Percentiles rank a stretch among this genome's conserved stretches.
Conservation (phyloP, 495 filamentous ascomycete species). For the Penicillium salamii region DNA sequence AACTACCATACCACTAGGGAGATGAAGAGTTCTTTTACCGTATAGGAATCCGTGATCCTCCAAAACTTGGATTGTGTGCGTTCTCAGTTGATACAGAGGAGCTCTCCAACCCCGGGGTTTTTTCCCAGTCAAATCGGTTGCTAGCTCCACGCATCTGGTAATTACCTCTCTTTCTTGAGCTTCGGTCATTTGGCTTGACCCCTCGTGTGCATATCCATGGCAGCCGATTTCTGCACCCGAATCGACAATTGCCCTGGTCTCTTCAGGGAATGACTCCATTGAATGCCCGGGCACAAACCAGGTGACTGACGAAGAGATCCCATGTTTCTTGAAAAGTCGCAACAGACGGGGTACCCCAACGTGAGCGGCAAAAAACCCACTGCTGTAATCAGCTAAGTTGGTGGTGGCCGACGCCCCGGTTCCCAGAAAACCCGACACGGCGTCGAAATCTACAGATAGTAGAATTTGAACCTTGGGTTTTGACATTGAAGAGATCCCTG, state of each 20-base stretch:
- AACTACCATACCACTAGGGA: too few relatives aligned
- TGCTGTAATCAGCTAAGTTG: slow-evolving; percentile 55
- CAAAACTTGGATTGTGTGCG: slow-evolving; percentile 52
- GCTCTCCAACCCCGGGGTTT: slow-evolving; percentile 56
- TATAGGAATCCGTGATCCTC: slow-evolving; percentile 57
- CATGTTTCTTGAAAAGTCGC: slow-evolving; percentile 53
- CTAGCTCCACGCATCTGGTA: slow-evolving; percentile 49
- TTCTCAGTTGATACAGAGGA: slow-evolving; percentile 56
- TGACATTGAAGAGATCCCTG: not conserved
- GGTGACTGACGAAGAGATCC: slow-evolving; percentile 50
- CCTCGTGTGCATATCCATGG: slow-evolving; percentile 62
- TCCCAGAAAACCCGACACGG: not conserved
- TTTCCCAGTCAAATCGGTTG: slow-evolving; percentile 47
- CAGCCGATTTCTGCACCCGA: slow-evolving; percentile 58
- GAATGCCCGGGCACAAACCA: slow-evolving; percentile 67
- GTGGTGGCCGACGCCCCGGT: slow-evolving; percentile 33
- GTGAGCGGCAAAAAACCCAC: slow-evolving; percentile 57
- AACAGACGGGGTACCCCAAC: slow-evolving; percentile 60
- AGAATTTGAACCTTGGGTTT: slow-evolving; percentile 2
- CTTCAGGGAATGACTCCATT: slow-evolving; percentile 56
- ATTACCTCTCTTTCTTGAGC: slow-evolving; percentile 59
- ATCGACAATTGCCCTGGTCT: slow-evolving; percentile 51
- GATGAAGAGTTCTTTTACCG: slow-evolving; percentile 22
- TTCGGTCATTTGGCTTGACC: slow-evolving; percentile 52
- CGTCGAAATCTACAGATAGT: slow-evolving; percentile 9